phyloP scores from a whole-genome alignment of 805 yeast species.

The Deakozyma indianensis region DNA sequence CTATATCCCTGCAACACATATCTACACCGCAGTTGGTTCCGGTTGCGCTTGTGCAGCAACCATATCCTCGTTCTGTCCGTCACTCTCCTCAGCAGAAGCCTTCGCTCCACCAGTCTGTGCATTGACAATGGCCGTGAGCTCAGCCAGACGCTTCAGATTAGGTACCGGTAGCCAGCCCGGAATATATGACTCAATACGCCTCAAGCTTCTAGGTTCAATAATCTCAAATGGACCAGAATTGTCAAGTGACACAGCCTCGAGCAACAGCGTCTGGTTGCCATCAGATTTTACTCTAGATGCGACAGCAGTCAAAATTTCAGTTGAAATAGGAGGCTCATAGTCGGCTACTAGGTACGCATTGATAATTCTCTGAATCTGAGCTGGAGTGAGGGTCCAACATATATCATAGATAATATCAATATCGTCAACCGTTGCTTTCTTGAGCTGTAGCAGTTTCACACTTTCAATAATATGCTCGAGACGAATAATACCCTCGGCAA shows the following conservation, averaged over 20 bases:
- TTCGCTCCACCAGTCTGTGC: not conserved
- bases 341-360: slow-evolving; percentile 85
- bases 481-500: slow-evolving; percentile 74
- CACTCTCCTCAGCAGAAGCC: not conserved
- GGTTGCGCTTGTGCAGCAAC: slow-evolving; percentile 2
- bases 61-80: slow-evolving; percentile 2
- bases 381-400: slow-evolving; percentile 84
- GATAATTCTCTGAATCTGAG: slow-evolving; percentile 87
- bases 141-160: slow-evolving; percentile 73
- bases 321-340: slow-evolving; percentile 83
- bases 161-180: slow-evolving; percentile 93
- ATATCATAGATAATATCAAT: slow-evolving; percentile 86
- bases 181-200: slow-evolving; percentile 54
- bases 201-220: slow-evolving; percentile 46
- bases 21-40: slow-evolving; percentile 1
- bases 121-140: slow-evolving; percentile 32
- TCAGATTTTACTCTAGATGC: slow-evolving; percentile 31
- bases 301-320: slow-evolving; percentile 63
- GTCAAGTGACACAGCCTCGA: slow-evolving; percentile 25
- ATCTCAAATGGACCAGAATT: slow-evolving; percentile 28
- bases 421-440: slow-evolving; percentile 80
- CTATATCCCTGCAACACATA: not conserved
- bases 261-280: slow-evolving; percentile 29
- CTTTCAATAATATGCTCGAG: slow-evolving; percentile 83
- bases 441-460: slow-evolving; percentile 80